Evolutionary conservation across 176 grass and related monocot genomes (phyloP).

Genomic region (Oryza glumipatula): DNA sequence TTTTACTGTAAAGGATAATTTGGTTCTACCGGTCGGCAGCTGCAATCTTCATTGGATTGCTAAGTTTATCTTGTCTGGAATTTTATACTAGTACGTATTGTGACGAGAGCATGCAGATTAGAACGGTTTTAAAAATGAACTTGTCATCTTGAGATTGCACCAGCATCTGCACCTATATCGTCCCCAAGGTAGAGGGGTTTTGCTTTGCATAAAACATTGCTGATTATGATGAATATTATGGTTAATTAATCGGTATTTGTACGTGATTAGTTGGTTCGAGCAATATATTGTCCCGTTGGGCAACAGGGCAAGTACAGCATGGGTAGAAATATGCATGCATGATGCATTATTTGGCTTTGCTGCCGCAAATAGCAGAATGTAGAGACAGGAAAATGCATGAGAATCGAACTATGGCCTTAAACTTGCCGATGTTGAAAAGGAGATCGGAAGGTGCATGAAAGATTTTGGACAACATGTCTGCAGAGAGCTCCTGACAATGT

Average conservation of each 20-base stretch:
- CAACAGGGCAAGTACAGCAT: no score
- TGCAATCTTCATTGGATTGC: background rate
- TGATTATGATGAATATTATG: background rate
- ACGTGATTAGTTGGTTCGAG: background rate
- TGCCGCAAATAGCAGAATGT: no score
- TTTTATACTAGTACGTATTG: no score
- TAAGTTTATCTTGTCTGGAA: constrained; percentile 7
- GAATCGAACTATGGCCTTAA: no score
- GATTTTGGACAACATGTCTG: no score
- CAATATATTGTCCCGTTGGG: no score
- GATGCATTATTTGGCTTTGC: no score
- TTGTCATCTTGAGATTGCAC: constrained; percentile 11
- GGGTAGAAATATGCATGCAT: no score
- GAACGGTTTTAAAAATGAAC: background rate
- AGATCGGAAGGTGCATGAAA: no score
- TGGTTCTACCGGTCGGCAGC: background rate
- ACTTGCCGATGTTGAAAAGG: no score
- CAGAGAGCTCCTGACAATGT: background rate
- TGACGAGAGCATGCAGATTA: background rate
- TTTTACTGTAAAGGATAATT: constrained; percentile 3
- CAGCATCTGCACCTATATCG: background rate
- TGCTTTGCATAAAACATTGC: background rate
- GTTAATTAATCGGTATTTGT: background rate
- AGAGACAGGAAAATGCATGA: no score
- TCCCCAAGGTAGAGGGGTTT: background rate